Conservation (phyloP, 306 rosid genomes). For the Cucurbita argyrosperma region DNA sequence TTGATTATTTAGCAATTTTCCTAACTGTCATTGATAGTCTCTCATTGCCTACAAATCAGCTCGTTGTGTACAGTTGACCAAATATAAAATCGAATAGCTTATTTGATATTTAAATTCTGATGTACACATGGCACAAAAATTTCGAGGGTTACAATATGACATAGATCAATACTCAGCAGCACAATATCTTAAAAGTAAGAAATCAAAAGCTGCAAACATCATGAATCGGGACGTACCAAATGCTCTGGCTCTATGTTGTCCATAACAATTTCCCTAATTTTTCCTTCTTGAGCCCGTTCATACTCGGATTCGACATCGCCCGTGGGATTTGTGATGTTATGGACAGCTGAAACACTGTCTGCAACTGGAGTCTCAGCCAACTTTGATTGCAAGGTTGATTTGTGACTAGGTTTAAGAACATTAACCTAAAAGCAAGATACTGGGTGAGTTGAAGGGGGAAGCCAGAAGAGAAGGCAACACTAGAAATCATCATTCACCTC, state of each 20-base stretch:
- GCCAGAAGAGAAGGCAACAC: constrained; percentile 6
- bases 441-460: constrained; percentile 4
- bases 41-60: not conserved
- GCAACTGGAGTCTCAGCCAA: constrained; percentile 40
- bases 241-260: constrained; percentile 46
- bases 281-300: constrained; percentile 60
- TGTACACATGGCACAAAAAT: not conserved
- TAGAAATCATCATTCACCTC: constrained; percentile 41
- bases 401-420: constrained; percentile 90
- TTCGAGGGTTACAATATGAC: not conserved
- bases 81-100: not conserved
- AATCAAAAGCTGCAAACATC: constrained; percentile 13
- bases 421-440: constrained; percentile 39
- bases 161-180: not conserved
- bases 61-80: not conserved
- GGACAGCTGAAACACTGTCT: constrained; percentile 56
- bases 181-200: not conserved
- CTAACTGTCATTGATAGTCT: not conserved
- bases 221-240: constrained; percentile 25
- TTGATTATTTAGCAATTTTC: not conserved
- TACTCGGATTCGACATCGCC: constrained; percentile 60
- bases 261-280: constrained; percentile 62
- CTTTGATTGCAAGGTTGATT: constrained; percentile 70
- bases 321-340: constrained; percentile 53
- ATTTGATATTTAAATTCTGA: not conserved